These are phyloP conservation scores for Emericellopsis terricola DNA, from an alignment of 495 filamentous ascomycete species.

Conservation along the genomic window DNA sequence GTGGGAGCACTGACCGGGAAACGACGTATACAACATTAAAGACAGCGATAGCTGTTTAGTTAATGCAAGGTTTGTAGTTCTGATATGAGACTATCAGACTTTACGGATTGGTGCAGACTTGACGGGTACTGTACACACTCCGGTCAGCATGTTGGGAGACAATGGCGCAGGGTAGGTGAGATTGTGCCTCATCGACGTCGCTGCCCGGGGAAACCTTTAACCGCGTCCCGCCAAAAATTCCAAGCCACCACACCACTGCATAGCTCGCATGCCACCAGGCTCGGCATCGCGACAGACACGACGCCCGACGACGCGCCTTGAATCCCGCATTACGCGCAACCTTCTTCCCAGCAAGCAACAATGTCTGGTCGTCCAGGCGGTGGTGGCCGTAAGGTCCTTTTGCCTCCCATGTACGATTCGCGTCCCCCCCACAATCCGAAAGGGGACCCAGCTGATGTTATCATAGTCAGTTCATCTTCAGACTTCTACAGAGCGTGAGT, in stretches of 20 bases:
- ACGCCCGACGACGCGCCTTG: not conserved
- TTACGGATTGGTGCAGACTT: too few relatives aligned
- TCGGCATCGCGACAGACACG: not conserved
- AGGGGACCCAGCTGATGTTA: not conserved
- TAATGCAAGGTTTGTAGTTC: too few relatives aligned
- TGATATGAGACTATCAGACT: too few relatives aligned
- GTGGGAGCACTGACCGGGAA: too few relatives aligned
- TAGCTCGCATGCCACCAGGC: not conserved
- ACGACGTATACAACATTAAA: too few relatives aligned
- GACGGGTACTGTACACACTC: not conserved
- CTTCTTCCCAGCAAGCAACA: slow-evolving; percentile 9
- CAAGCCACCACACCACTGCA: not conserved
- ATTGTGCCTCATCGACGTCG: too few relatives aligned
- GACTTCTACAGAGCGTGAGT: slow-evolving; percentile 5
- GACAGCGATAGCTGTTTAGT: too few relatives aligned
- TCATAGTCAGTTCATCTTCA: slow-evolving; percentile 4
- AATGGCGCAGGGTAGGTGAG: too few relatives aligned
- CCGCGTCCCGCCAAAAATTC: slow-evolving; percentile 8
- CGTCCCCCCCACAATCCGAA: not conserved
- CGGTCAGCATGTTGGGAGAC: not conserved
- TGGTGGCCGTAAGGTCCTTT: slow-evolving; percentile 70
- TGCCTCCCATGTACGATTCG: slow-evolving; percentile 45
- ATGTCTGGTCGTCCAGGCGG: slow-evolving; percentile 74
- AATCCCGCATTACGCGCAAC: not conserved
- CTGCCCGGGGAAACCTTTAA: not conserved